These are phyloP conservation scores for Perkinsela sp. DNA, from an alignment of 208 protist genomes.

Conservation along the genomic window DNA sequence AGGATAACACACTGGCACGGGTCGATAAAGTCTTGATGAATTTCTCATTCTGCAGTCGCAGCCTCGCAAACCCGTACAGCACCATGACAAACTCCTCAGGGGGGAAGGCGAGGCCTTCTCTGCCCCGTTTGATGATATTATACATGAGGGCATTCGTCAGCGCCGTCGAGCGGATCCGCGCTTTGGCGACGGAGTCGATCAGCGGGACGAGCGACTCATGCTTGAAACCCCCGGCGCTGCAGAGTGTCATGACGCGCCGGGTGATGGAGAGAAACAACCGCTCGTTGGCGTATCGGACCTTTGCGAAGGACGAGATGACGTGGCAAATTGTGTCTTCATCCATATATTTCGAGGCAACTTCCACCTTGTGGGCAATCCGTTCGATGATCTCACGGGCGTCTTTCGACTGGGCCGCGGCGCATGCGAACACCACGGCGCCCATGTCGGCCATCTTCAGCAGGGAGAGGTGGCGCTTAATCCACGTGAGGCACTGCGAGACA, in stretches of 20 bases:
- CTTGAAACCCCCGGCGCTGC: constrained; percentile 56
- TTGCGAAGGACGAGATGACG: constrained; percentile 53
- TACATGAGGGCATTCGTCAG: constrained; percentile 43
- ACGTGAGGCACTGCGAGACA: constrained; percentile 61
- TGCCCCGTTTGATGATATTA: constrained; percentile 47
- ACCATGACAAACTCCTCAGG: constrained; percentile 44
- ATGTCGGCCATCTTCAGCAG: constrained; percentile 46
- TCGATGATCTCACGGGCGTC: constrained; percentile 66
- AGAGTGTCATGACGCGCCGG: constrained; percentile 47
- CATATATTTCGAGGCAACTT: constrained; percentile 37
- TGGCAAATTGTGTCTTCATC: constrained; percentile 56
- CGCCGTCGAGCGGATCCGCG: constrained; percentile 35
- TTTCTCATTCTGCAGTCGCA: constrained; percentile 44
- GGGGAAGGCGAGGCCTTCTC: constrained; percentile 17
- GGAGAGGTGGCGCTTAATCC: constrained; percentile 53
- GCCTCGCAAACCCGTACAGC: constrained; percentile 43
- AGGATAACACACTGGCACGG: constrained; percentile 62
- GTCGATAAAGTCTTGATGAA: constrained; percentile 52
- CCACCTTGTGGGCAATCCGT: constrained; percentile 50
- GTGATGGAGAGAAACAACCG: constrained; percentile 36
- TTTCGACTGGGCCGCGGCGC: constrained; percentile 56
- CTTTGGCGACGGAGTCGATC: constrained; percentile 33
- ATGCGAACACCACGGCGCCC: constrained; percentile 50
- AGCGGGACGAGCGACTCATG: constrained; percentile 46
- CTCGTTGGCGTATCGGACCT: constrained; percentile 49